Conservation (phyloP, 2,329 filamentous ascomycete species). For the Gnomoniopsis sp. region DNA sequence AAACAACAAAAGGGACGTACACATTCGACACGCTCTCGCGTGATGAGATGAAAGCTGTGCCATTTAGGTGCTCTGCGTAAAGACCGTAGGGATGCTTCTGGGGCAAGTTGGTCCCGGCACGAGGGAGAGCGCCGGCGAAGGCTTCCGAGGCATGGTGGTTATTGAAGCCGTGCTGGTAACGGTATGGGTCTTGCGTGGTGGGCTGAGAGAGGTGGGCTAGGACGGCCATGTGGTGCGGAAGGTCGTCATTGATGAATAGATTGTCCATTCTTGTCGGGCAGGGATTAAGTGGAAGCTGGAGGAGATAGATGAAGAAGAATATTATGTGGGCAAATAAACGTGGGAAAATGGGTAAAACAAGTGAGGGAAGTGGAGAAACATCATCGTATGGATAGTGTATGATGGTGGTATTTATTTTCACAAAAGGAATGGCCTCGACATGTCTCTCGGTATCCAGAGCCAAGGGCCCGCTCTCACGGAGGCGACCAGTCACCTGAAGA, state of each 20-base stretch:
- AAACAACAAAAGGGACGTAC: background rate
- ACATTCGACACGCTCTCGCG: slow-evolving; percentile 23
- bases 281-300: background rate
- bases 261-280: slow-evolving; percentile 1
- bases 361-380: no score
- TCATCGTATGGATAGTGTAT: no score
- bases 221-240: slow-evolving; percentile 11
- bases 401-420: no score
- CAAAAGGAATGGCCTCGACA: no score
- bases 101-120: slow-evolving; percentile 22
- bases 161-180: slow-evolving; percentile 13
- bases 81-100: slow-evolving; percentile 27
- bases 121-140: slow-evolving; percentile 12
- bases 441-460: no score
- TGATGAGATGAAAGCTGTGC: slow-evolving; percentile 25
- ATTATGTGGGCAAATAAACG: no score
- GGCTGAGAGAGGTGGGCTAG: slow-evolving; percentile 10
- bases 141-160: slow-evolving; percentile 14
- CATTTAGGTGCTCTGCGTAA: slow-evolving; percentile 29
- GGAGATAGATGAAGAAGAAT: background rate
- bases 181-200: slow-evolving; percentile 7
- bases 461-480: no score
- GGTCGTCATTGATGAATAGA: slow-evolving; percentile 13
- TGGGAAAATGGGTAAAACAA: no score
- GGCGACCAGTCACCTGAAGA: no score